Percentiles rank a stretch among this genome's conserved stretches.
phyloP scores from a whole-genome alignment of 2,329 filamentous ascomycete species.

The Calonectria ilicicola region DNA sequence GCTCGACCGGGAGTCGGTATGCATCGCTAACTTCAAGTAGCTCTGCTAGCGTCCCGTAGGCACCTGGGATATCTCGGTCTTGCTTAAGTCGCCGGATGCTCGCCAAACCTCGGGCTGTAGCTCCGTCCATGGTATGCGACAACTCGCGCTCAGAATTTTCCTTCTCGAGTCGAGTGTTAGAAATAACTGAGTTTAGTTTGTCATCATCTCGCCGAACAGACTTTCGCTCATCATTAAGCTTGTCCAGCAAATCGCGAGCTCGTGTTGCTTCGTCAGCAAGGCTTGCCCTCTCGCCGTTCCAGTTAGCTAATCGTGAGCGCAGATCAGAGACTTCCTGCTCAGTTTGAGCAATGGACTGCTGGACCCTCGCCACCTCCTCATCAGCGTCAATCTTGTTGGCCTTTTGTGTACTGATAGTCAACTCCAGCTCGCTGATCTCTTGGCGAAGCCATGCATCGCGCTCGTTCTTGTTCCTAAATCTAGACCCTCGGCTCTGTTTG shows the following conservation, averaged over 20 bases:
- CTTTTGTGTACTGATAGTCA: conserved; percentile 82
- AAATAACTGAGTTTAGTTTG: conserved; percentile 82
- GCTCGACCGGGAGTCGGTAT: conserved; percentile 91
- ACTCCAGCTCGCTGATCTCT: conserved; percentile 84
- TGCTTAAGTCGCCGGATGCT: conserved; percentile 86
- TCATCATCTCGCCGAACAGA: conserved; percentile 90
- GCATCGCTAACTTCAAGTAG: conserved; percentile 87
- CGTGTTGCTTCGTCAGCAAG: conserved; percentile 80
- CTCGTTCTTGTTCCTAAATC: conserved; percentile 89
- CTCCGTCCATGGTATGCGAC: conserved; percentile 88
- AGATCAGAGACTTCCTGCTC: conserved; percentile 80
- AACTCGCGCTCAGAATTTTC: conserved; percentile 82
- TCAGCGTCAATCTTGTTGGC: conserved; percentile 86
- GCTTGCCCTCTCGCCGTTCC: conserved; percentile 78
- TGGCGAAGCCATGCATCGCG: conserved; percentile 85
- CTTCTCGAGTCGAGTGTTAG: conserved; percentile 80
- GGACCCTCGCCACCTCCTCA: conserved; percentile 82
- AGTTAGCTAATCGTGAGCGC: conserved; percentile 80
- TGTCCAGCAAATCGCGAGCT: conserved; percentile 83
- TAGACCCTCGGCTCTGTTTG: conserved; percentile 90
- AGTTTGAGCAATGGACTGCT: conserved; percentile 76
- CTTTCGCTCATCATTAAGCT: conserved; percentile 87
- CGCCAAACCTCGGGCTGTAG: conserved; percentile 88
- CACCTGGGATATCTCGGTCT: conserved; percentile 83
- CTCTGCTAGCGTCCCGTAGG: conserved; percentile 93